Conservation (phyloP, 306 rosid species). For the Cotoneaster glaucophyllus region DNA sequence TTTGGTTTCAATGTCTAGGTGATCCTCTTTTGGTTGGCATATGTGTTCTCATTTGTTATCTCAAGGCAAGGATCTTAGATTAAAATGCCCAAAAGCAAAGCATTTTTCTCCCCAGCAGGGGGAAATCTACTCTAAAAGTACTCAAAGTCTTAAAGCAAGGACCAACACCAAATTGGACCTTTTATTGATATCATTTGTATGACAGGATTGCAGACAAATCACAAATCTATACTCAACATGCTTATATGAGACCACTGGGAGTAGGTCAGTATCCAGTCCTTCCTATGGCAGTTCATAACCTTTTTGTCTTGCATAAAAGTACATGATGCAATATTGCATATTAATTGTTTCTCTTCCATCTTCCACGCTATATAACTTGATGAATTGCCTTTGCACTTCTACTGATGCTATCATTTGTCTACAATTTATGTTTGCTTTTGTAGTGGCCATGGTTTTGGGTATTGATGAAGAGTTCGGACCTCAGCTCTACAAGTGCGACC, state of each 20-base stretch:
- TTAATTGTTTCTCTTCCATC: neutral
- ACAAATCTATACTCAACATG: slow-evolving; percentile 98
- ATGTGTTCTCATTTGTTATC: neutral
- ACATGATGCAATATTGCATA: neutral
- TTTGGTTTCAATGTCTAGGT: neutral
- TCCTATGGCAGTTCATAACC: neutral
- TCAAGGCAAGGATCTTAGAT: neutral
- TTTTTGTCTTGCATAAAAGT: neutral
- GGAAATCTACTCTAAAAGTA: neutral
- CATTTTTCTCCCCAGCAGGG: neutral
- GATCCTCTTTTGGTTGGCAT: neutral
- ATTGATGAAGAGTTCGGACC: slow-evolving; percentile 90
- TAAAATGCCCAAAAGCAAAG: neutral
- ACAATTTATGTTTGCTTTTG: slow-evolving; percentile 19
- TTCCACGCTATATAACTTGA: neutral
- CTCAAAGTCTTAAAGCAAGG: neutral
- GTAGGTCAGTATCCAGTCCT: slow-evolving; percentile 55
- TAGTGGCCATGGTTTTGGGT: slow-evolving; percentile 96
- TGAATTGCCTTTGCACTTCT: slow-evolving; percentile 3
- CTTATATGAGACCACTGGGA: slow-evolving; percentile 99
- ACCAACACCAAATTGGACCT: neutral
- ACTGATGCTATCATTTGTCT: slow-evolving; percentile 19
- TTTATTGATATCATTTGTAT: slow-evolving; percentile 17
- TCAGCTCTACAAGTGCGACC: slow-evolving; percentile 88
- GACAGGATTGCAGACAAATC: slow-evolving; percentile 96